A percentile compares a stretch with the other conserved stretches of the same genome.
phyloP scores from a whole-genome alignment of 2,329 filamentous ascomycete genomes.

The Didymella pomorum region DNA sequence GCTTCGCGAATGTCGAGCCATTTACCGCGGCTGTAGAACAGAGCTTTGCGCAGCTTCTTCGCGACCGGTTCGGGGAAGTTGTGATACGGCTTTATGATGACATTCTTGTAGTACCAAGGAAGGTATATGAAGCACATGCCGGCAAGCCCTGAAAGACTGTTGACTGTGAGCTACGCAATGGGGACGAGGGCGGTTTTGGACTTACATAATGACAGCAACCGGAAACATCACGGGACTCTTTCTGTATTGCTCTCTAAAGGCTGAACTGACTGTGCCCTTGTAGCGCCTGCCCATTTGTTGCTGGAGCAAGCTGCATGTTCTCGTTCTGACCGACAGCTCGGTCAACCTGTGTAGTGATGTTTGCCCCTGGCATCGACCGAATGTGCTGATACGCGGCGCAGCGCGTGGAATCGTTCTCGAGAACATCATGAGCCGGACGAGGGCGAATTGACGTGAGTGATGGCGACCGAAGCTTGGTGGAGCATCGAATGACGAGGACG shows the following conservation, averaged over 20 bases:
- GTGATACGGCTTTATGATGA: constrained; percentile 60
- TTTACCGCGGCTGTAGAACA: constrained; percentile 78
- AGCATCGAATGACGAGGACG: constrained; percentile 30
- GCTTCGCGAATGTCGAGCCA: constrained; percentile 77
- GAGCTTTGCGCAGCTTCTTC: constrained; percentile 78
- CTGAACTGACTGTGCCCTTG: constrained; percentile 35
- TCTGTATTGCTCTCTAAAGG: constrained; percentile 46
- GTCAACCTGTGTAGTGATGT: constrained; percentile 28
- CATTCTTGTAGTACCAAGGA: constrained; percentile 57
- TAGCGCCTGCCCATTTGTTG: constrained; percentile 41
- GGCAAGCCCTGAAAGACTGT: constrained; percentile 51
- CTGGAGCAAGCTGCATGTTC: constrained; percentile 36
- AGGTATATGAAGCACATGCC: constrained; percentile 52
- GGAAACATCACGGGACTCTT: constrained; percentile 53
- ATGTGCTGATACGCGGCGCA: constrained; percentile 30
- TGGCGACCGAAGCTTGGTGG: constrained; percentile 24
- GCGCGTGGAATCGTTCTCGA: constrained; percentile 44
- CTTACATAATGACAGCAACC: constrained; percentile 43
- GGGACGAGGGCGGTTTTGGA: no score
- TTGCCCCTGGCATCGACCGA: constrained; percentile 39
- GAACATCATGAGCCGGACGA: constrained; percentile 45
- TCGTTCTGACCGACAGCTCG: constrained; percentile 32
- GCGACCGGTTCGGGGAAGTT: constrained; percentile 74
- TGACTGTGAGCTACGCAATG: constrained; percentile 14
- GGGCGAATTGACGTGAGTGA: constrained; percentile 25